These are phyloP conservation scores for Fusarium duplospermum DNA, from an alignment of 2,329 filamentous ascomycete genomes.

Conservation along the genomic window DNA sequence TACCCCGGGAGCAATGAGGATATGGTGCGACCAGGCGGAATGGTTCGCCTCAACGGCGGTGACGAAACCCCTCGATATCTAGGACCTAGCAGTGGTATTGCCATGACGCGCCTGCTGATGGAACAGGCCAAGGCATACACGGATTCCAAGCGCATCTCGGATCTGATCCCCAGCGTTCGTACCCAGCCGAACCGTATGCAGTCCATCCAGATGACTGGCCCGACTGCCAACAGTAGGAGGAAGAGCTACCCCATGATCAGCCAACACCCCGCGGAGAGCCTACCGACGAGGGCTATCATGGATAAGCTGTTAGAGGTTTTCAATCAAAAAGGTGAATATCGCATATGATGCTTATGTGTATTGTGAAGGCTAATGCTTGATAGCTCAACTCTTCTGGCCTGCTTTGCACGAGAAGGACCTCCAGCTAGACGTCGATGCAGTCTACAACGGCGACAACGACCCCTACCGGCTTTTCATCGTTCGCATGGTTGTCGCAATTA, in stretches of 20 bases:
- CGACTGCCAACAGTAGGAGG: conserved; percentile 70
- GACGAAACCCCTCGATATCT: conserved; percentile 90
- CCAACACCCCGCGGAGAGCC: conserved; percentile 78
- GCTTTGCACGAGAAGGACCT: conserved; percentile 87
- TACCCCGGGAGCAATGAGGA: conserved; percentile 80
- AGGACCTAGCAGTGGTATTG: conserved; percentile 93
- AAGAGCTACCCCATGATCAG: conserved; percentile 94
- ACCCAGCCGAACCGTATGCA: conserved; percentile 67
- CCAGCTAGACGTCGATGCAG: conserved; percentile 79
- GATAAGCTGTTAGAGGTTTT: conserved; percentile 87
- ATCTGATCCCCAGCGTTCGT: conserved; percentile 83
- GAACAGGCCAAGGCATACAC: conserved; percentile 95
- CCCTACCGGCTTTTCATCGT: conserved; percentile 89
- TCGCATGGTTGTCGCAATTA: conserved; percentile 93
- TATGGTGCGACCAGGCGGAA: conserved; percentile 86
- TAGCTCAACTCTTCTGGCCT: conserved; percentile 90
- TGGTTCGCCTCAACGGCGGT: conserved; percentile 85
- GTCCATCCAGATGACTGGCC: conserved; percentile 65
- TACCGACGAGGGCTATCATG: conserved; percentile 80
- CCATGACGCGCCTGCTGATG: conserved; percentile 95
- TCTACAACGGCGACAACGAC: conserved; percentile 80
- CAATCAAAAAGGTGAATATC: conserved; percentile 77
- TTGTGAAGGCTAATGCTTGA: conserved; percentile 20
- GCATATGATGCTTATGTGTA: neutral
- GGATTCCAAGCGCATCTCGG: conserved; percentile 89